A percentile compares a stretch with the other conserved stretches of the same genome.
These are phyloP conservation scores for Gaertneriomyces sp. DNA, from an alignment of 192 early-diverging fungal genomes.

Conservation along the genomic window DNA sequence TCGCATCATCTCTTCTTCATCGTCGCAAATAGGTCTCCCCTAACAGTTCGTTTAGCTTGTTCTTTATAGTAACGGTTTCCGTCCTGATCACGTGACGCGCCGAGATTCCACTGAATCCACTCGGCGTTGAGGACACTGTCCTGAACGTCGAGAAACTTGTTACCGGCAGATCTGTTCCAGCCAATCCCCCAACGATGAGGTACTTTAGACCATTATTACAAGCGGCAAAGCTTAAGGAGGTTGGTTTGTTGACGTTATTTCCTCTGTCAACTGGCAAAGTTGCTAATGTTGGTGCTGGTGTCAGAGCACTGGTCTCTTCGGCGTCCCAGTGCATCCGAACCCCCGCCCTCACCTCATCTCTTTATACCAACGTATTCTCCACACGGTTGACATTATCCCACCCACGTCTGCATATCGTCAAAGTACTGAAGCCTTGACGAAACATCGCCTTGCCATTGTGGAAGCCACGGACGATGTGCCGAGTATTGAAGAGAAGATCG, in stretches of 20 bases:
- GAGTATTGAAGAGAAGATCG: constrained; percentile 74
- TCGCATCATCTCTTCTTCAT: too few species aligned
- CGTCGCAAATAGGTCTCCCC: too few species aligned
- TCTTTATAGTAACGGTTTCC: too few species aligned
- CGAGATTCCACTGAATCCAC: too few species aligned
- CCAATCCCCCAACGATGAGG: constrained; percentile 9
- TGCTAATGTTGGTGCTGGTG: not conserved
- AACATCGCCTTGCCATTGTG: constrained; percentile 71
- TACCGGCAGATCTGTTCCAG: too few species aligned
- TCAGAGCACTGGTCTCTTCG: constrained; percentile 78
- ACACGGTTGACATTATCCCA: constrained; percentile 70
- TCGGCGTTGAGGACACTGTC: too few species aligned
- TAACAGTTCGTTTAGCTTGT: too few species aligned
- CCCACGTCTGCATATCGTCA: constrained; percentile 75
- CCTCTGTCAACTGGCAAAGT: not conserved
- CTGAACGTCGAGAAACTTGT: too few species aligned
- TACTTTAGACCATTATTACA: constrained; percentile 29
- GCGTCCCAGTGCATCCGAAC: constrained; percentile 80
- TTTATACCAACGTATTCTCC: constrained; percentile 76
- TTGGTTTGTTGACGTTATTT: not conserved
- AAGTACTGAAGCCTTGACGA: constrained; percentile 71
- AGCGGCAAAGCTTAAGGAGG: constrained; percentile 24
- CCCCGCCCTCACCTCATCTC: constrained; percentile 81
- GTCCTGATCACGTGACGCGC: too few species aligned
- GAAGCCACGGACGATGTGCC: constrained; percentile 67